Conservation (phyloP, 1,284 basidiomycete species). For the Ganoderma lucidum region DNA sequence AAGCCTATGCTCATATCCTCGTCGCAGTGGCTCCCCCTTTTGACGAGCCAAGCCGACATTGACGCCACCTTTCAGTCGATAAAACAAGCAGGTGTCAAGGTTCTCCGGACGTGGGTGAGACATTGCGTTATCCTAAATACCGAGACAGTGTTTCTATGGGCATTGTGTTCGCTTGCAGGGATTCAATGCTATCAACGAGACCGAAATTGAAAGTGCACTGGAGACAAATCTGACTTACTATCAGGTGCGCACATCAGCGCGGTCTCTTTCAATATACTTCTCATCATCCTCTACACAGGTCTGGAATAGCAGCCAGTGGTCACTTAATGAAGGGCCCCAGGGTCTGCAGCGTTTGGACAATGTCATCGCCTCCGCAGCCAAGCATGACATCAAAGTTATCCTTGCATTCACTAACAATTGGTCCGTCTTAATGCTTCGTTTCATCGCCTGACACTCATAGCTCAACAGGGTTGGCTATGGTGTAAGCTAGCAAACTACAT, state of each 20-base stretch:
- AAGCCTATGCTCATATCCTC: not conserved
- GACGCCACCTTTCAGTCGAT: conserved; percentile 65
- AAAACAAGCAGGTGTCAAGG: conserved; percentile 62
- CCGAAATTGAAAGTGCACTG: conserved; percentile 64
- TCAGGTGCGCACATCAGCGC: conserved; percentile 45
- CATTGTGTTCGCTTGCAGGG: conserved; percentile 43
- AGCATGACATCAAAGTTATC: conserved; percentile 65
- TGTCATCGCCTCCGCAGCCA: conserved; percentile 63
- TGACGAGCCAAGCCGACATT: conserved; percentile 66
- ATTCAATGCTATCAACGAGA: conserved; percentile 57
- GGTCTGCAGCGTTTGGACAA: conserved; percentile 75
- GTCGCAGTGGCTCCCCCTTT: conserved; percentile 60
- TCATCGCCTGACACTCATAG: not conserved
- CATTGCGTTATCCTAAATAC: not conserved
- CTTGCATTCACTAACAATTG: conserved; percentile 79
- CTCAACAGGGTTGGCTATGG: conserved; percentile 45
- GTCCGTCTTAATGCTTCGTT: conserved; percentile 39
- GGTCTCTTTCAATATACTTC: not conserved
- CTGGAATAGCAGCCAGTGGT: conserved; percentile 60
- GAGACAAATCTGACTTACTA: conserved; percentile 57
- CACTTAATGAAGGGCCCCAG: conserved; percentile 65
- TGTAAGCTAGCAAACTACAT: conserved; percentile 28
- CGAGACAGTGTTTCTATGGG: not conserved
- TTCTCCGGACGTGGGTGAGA: conserved; percentile 73
- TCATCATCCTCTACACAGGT: conserved; percentile 39